Conservation (phyloP, 1,284 basidiomycete species). For the Austropuccinia psidii region DNA sequence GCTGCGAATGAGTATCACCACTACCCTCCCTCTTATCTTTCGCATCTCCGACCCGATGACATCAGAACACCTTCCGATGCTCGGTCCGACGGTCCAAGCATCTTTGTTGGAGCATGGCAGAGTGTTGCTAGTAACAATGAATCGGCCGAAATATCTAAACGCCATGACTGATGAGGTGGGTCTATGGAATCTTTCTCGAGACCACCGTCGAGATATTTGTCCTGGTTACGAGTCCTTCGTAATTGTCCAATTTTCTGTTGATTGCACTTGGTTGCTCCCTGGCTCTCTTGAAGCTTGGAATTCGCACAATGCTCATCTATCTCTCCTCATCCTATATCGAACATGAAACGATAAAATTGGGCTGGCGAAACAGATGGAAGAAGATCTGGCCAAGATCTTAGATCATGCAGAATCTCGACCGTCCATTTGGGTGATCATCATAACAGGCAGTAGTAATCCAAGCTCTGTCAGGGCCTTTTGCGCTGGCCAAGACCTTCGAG, state of each 20-base stretch:
- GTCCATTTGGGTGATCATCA: constrained; percentile 64
- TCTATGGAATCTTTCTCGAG: not conserved
- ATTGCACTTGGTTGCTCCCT: too few relatives aligned
- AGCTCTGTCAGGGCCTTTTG: constrained; percentile 62
- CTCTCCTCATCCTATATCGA: too few relatives aligned
- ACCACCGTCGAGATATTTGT: constrained; percentile 45
- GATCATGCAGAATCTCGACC: constrained; percentile 71
- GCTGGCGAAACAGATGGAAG: constrained; percentile 50
- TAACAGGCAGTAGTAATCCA: constrained; percentile 57
- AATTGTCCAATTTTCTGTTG: too few relatives aligned
- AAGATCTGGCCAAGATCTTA: constrained; percentile 57
- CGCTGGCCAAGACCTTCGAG: constrained; percentile 69
- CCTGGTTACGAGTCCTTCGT: not conserved
- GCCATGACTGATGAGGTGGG: constrained; percentile 53
- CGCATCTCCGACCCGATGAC: not conserved
- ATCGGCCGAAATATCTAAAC: constrained; percentile 65
- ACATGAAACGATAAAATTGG: too few relatives aligned
- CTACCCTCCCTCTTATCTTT: too few relatives aligned
- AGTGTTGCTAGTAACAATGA: constrained; percentile 63
- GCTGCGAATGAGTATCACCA: too few relatives aligned
- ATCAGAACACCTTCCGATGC: not conserved
- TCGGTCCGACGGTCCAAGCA: not conserved
- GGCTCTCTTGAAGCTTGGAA: too few relatives aligned
- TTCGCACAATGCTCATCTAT: too few relatives aligned
- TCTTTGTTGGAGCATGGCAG: constrained; percentile 8